These are phyloP conservation scores for Solanum sitiens DNA, from an alignment of 257 asterid genomes.

Conservation along the genomic window DNA sequence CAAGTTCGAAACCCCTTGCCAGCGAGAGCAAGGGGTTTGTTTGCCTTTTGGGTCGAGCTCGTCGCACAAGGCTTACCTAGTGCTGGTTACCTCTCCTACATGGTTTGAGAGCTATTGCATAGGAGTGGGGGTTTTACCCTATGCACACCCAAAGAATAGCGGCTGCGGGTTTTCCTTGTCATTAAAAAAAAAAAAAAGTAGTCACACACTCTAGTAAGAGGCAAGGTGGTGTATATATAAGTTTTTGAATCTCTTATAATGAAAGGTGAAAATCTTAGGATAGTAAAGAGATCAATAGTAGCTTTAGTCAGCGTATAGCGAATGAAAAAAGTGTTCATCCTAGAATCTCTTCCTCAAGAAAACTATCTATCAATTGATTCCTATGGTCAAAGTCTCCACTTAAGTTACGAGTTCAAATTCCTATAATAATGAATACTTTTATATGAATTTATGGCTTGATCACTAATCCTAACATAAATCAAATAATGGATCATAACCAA, in stretches of 20 bases:
- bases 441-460: background rate
- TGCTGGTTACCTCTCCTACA: too few species aligned
- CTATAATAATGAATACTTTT: background rate
- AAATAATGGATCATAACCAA: background rate
- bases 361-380: too few species aligned
- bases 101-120: too few species aligned
- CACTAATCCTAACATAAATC: background rate
- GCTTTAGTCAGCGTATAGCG: background rate
- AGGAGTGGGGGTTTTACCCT: too few species aligned
- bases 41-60: too few species aligned
- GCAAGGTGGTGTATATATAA: background rate
- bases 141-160: too few species aligned
- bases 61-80: too few species aligned
- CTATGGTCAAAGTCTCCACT: too few species aligned
- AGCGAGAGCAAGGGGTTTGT: too few species aligned
- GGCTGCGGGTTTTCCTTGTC: background rate
- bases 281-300: background rate
- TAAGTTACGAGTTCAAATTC: background rate
- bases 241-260: background rate
- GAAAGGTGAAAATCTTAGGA: background rate
- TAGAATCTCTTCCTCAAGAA: too few species aligned
- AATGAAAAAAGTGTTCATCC: too few species aligned
- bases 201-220: background rate
- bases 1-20: too few species aligned
- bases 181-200: background rate